Evolutionary conservation across 2,329 filamentous ascomycete species (phyloP).

Genomic region (Pseudogymnoascus sp.): DNA sequence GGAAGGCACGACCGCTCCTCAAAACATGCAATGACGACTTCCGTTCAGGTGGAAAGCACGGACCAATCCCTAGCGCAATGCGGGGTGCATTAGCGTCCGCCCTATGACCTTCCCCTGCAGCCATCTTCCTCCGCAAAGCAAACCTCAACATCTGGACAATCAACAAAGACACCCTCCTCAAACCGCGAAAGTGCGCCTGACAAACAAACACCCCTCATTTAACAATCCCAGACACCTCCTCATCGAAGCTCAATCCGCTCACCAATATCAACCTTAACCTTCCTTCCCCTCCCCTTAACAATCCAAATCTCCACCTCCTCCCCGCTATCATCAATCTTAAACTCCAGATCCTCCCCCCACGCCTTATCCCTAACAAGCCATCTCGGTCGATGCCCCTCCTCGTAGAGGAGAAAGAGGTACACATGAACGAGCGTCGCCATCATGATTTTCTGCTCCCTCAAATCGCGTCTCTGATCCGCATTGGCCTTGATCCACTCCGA

Average conservation of each 20-base stretch:
- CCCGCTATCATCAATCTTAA: background rate
- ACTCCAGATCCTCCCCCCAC: background rate
- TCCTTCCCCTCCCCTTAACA: constrained; percentile 13
- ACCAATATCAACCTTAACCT: too few species aligned
- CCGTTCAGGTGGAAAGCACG: background rate
- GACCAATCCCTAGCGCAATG: background rate
- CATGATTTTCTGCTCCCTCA: background rate
- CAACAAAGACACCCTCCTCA: constrained; percentile 16
- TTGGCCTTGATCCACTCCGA: too few species aligned
- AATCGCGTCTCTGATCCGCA: too few species aligned
- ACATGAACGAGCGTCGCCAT: background rate
- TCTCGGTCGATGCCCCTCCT: background rate
- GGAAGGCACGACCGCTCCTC: background rate
- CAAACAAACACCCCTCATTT: background rate
- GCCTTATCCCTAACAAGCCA: background rate
- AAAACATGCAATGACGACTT: background rate
- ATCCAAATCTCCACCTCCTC: too few species aligned
- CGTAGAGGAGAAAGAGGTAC: background rate
- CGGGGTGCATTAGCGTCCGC: constrained; percentile 1
- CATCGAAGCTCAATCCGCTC: too few species aligned
- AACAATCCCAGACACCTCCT: background rate
- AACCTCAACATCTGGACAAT: too few species aligned
- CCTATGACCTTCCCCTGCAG: background rate
- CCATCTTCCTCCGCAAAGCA: too few species aligned
- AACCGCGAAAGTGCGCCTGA: background rate